Base-by-base conservation (phyloP, 2,329 filamentous ascomycete species). In the Phaeoacremonium minimum region DNA sequence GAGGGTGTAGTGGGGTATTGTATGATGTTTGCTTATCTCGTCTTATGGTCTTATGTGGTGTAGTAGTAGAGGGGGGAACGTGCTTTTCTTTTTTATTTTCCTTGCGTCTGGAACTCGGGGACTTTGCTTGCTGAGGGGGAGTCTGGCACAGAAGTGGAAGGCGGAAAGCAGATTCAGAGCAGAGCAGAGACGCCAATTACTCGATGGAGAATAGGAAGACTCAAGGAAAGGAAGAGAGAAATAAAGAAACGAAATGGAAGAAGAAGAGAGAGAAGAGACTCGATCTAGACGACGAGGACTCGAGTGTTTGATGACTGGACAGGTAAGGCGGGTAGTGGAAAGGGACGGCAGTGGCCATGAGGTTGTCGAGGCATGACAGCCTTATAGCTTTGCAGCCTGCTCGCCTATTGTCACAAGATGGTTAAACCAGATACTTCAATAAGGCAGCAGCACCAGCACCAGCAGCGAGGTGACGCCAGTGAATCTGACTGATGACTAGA, bases 331-430 rank as follows among this genome's bases (percentile, higher is more conserved):
- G n/a, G n/a, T 26, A n/a, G 22, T 9, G n/a, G 22, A n/a, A 26
- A 26, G 22, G 22, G 22, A 26, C 22, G 9, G 9, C 22, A 9
- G 22, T 9, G 9, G 22, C 9, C n/a, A 26, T 26, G 22, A 26
- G 22, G 51, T 48, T 49, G 49, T 56, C 56, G 65, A 66, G 68
- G 55, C 59, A 72, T 73, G 63, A 64, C 53, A 71, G 66, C 71
- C 71, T 76, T 76, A 75, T 76, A 76, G 56, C 44, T 50, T 56
- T 57, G 60, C 47, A 63, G 60, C 59, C 63, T 65, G 56, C 56
- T 33, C 38, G 45, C 42, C 38, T 46, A 46, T 44, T 45, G 48
- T 50, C 46, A 50, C 48, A 43, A 48, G 15, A 37, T 15, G 29
- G 16, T 32, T 19, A 12, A 50, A 52, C 37, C 48, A 55, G 46